These are phyloP conservation scores for Fusarium sp. DNA, from an alignment of 2,329 filamentous ascomycete species.

Conservation along the genomic window DNA sequence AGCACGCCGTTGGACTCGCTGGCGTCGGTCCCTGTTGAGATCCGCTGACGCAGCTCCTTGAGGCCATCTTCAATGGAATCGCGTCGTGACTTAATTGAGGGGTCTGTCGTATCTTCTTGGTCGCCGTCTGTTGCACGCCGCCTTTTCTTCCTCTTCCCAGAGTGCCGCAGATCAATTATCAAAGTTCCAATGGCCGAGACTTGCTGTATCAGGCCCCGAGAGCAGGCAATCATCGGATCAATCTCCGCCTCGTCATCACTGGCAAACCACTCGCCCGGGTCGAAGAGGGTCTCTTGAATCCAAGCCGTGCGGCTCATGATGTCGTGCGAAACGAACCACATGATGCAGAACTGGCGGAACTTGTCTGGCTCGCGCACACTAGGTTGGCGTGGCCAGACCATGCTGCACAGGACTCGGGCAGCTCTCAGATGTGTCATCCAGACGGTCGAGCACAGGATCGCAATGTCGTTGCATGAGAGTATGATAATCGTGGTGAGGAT, in stretches of 20 bases:
- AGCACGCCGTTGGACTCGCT: not conserved
- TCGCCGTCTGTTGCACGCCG: not conserved
- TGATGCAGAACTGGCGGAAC: conserved; percentile 13
- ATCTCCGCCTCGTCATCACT: conserved; percentile 14
- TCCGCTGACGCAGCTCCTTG: not conserved
- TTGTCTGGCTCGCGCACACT: not conserved
- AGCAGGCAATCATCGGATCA: conserved; percentile 13
- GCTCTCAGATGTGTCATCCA: conserved; percentile 13
- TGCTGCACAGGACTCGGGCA: conserved; percentile 13
- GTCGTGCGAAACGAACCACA: conserved; percentile 18
- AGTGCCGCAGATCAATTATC: conserved; percentile 2
- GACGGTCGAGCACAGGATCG: not conserved
- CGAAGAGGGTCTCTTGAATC: conserved; percentile 13
- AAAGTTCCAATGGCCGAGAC: conserved; percentile 9
- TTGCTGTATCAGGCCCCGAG: conserved; percentile 12
- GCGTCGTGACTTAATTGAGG: not conserved
- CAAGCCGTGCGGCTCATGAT: conserved; percentile 20
- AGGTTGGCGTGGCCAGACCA: conserved; percentile 5
- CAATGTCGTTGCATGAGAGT: conserved; percentile 15
- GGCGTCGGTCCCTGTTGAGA: not conserved
- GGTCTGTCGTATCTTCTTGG: not conserved
- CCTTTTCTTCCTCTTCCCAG: not conserved
- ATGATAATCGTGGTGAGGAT: conserved; percentile 11
- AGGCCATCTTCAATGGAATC: conserved; percentile 4
- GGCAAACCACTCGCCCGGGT: conserved; percentile 19